These are phyloP conservation scores for Eucalyptus pauciflora DNA, from an alignment of 345 rosid species.

Conservation along the genomic window DNA sequence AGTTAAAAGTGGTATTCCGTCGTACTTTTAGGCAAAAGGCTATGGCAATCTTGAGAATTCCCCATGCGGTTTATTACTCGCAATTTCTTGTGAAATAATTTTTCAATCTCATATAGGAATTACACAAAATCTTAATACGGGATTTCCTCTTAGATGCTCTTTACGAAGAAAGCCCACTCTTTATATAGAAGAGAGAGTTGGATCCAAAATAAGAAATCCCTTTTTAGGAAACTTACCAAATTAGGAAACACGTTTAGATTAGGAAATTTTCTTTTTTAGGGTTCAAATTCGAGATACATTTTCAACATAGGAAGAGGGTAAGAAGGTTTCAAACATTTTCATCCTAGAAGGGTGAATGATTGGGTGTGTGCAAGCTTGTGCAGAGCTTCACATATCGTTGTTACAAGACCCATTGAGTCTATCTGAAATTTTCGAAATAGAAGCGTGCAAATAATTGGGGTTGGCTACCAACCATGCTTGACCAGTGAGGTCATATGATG, in stretches of 20 bases:
- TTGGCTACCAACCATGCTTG: neutral
- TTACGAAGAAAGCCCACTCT: neutral
- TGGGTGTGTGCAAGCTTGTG: neutral
- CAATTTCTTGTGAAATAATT: neutral
- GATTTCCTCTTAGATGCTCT: neutral
- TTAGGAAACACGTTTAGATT: neutral
- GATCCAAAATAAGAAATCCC: neutral
- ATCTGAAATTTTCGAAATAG: neutral
- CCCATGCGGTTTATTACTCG: neutral
- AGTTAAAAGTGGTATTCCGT: neutral
- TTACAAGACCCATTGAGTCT: neutral
- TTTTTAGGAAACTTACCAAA: neutral
- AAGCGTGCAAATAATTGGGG: neutral
- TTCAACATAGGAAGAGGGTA: neutral
- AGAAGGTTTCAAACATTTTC: neutral
- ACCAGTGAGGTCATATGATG: neutral
- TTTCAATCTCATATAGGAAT: neutral
- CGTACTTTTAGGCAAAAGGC: neutral
- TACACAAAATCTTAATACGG: fast-evolving
- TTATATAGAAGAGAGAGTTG: neutral
- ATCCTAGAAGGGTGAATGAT: neutral
- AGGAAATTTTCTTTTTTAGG: neutral
- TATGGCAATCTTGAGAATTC: neutral
- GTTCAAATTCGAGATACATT: neutral
- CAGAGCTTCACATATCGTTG: neutral